Conservation (phyloP, 2,329 filamentous ascomycete species). For the Talaromyces sp. region DNA sequence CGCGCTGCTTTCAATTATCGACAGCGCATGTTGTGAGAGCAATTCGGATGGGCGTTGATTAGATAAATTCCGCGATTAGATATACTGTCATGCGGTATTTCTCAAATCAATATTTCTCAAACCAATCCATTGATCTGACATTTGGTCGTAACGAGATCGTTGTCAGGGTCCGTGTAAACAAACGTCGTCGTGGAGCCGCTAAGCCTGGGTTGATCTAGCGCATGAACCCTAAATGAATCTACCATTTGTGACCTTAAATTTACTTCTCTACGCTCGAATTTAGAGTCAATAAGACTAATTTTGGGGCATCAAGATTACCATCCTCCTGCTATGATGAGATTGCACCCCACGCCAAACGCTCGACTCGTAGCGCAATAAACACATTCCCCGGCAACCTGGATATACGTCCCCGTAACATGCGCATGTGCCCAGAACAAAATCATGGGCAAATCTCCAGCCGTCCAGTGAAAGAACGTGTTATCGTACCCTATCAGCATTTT, state of each 20-base stretch:
- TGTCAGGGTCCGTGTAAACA: not conserved
- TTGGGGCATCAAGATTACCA: not conserved
- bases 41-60: not conserved
- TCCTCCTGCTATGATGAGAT: not conserved
- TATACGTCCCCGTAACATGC: not conserved
- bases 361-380: not conserved
- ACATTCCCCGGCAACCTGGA: not conserved
- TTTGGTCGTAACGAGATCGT: not conserved
- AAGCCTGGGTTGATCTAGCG: not conserved
- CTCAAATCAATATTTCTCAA: not conserved
- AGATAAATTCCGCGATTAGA: too few species aligned
- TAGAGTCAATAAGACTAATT: not conserved
- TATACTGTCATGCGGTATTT: not conserved
- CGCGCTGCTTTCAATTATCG: not conserved
- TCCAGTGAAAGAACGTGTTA: not conserved
- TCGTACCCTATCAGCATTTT: not conserved
- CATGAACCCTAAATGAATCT: not conserved
- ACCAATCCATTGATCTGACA: not conserved
- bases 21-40: slow-evolving; percentile 8
- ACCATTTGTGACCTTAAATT: not conserved
- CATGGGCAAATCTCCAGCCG: not conserved
- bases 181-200: slow-evolving; percentile 3
- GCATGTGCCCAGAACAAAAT: not conserved
- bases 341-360: not conserved
- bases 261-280: not conserved